Evolutionary conservation across 345 rosid genomes (phyloP), one percentile per base, ranked within the genome.

Genomic region (Arabis hirsuta): DNA sequence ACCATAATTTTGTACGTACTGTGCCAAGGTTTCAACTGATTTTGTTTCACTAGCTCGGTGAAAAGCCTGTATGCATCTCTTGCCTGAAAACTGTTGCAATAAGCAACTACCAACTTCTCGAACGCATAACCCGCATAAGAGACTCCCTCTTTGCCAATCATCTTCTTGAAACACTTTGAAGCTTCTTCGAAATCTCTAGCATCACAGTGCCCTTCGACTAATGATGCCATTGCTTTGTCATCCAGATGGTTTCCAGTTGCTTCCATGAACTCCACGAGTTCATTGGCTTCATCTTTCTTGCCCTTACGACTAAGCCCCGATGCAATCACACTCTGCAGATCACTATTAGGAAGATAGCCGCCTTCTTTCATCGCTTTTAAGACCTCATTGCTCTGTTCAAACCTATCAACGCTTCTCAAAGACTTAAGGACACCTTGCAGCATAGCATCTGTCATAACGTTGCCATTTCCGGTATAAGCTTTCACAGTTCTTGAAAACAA

Each of bases 101-200:
- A 88, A 26, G 87, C 86, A 74, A 71, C 81, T 36, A 90, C 79
- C 79, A 95, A 72, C 60, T 76, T 71, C 55, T 91, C 92, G 62
- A 91, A 80, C 9, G 88, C 96, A 44, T 66, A 71, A 46, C 77
- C 79, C 0, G 84, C 83, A 63, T 57, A 76, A 57, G 83, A 71
- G 62, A 78, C 83, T 29, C 85, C 91, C 7, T 79, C 82, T 68
- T 81, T 87, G 42, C 71, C 70, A 70, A 87, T 73, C 96, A 89
- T 83, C 70, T 65, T 76, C 57, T 58, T 70, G 66, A 94, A 87
- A 84, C 83, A 84, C n/a, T 72, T 74, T 4, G 83, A 65, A 50
- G 97, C 97, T 76, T 82, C 81, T 60, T 88, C 92, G 5, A 94
- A 86, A 67, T 89, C 83, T 26, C 82, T 87, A 1, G 88, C 86